Conservation (phyloP, 2,329 filamentous ascomycete species). For the Capronia americana region DNA sequence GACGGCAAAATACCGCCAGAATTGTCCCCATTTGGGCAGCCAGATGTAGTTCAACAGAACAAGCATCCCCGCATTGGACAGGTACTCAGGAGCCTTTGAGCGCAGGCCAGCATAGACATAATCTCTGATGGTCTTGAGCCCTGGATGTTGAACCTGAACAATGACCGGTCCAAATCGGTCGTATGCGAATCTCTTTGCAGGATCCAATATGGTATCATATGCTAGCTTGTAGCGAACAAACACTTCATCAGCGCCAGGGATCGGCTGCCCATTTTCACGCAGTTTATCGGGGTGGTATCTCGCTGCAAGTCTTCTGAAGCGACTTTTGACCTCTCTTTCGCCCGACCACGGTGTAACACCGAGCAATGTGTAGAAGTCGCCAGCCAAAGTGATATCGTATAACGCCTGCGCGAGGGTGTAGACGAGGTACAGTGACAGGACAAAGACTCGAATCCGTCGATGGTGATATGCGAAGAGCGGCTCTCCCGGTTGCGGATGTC, state of each 20-base stretch:
- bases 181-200: slow-evolving; percentile 81
- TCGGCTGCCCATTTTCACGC: slow-evolving; percentile 41
- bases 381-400: slow-evolving; percentile 72
- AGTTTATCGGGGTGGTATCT: slow-evolving; percentile 85
- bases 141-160: slow-evolving; percentile 60
- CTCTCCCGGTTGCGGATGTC: slow-evolving; percentile 72
- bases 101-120: slow-evolving; percentile 72
- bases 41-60: slow-evolving; percentile 40
- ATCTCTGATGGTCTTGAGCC: slow-evolving; percentile 67
- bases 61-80: slow-evolving; percentile 45
- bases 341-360: slow-evolving; percentile 69
- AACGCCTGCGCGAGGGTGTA: slow-evolving; percentile 95
- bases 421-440: slow-evolving; percentile 81
- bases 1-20: slow-evolving; percentile 62
- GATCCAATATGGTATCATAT: slow-evolving; percentile 80
- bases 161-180: slow-evolving; percentile 83
- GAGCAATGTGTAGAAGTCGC: slow-evolving; percentile 81
- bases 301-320: slow-evolving; percentile 76
- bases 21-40: slow-evolving; percentile 38
- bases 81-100: slow-evolving; percentile 49
- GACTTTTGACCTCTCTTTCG: slow-evolving; percentile 79
- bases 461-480: slow-evolving; percentile 75
- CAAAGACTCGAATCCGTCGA: slow-evolving; percentile 79
- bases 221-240: slow-evolving; percentile 86
- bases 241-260: slow-evolving; percentile 48